Conservation (phyloP, 371 early-diverging fungal genomes). For the Rhizopus stolonifer region DNA sequence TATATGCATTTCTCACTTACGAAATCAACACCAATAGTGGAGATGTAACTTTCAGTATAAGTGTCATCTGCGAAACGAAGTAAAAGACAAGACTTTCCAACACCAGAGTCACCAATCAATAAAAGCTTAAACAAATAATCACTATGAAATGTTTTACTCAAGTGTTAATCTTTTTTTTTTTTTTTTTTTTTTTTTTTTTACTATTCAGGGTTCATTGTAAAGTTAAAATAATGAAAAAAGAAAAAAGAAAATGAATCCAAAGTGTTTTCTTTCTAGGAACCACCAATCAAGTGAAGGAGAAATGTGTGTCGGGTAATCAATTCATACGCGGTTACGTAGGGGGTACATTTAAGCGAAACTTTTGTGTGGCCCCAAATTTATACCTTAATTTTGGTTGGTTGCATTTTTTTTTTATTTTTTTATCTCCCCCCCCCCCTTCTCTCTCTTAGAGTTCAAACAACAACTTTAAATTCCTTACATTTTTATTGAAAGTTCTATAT, state of each 20-base stretch:
- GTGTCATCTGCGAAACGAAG: constrained; percentile 98
- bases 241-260: neutral
- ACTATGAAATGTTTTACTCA: constrained; percentile 41
- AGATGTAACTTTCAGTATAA: constrained; percentile 96
- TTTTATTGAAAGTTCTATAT: too few relatives aligned
- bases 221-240: neutral
- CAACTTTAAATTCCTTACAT: too few relatives aligned
- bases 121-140: constrained; percentile 99
- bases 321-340: neutral
- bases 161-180: neutral
- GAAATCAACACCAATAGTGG: constrained; percentile 99
- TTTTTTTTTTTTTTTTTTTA: neutral
- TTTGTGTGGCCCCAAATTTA: too few relatives aligned
- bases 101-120: constrained; percentile 98
- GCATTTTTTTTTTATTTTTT: too few relatives aligned
- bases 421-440: too few relatives aligned
- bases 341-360: neutral
- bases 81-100: constrained; percentile 98
- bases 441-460: too few relatives aligned
- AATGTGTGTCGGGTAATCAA: neutral
- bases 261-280: neutral
- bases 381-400: too few relatives aligned
- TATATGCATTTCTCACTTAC: constrained; percentile 39
- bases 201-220: constrained; percentile 2
- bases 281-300: too few relatives aligned